Conservation (phyloP, 2,329 filamentous ascomycete species). For the Mycogone perniciosa region DNA sequence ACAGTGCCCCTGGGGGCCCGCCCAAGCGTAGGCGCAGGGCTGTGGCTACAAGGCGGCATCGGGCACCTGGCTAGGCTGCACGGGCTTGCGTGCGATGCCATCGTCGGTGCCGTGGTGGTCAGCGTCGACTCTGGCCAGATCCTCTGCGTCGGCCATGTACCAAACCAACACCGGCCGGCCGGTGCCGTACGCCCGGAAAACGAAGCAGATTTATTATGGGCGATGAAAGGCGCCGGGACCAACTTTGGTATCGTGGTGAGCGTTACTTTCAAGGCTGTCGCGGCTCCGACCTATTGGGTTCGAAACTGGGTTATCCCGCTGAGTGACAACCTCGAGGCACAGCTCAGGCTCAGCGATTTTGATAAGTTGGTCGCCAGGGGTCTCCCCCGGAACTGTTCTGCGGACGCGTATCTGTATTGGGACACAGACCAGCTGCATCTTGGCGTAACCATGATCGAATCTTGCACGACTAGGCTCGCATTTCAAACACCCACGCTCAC, state of each 20-base stretch:
- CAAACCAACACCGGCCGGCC: conserved; percentile 35
- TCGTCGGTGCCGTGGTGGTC: conserved; percentile 55
- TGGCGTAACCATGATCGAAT: conserved; percentile 45
- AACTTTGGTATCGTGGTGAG: conserved; percentile 54
- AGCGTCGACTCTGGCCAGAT: conserved; percentile 41
- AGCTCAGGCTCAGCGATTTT: conserved; percentile 32
- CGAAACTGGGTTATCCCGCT: conserved; percentile 37
- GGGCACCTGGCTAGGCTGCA: conserved; percentile 50
- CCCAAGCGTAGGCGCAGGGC: conserved; percentile 56
- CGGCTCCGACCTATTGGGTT: conserved; percentile 34
- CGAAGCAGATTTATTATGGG: conserved; percentile 50
- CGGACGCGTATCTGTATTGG: conserved; percentile 51
- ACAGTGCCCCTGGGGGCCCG: conserved; percentile 55
- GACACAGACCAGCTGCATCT: conserved; percentile 40
- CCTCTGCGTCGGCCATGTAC: conserved; percentile 47
- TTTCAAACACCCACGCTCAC: conserved; percentile 11
- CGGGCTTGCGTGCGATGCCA: conserved; percentile 53
- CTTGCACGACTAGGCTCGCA: conserved; percentile 19
- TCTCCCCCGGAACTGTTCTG: conserved; percentile 39
- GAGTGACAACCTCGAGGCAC: conserved; percentile 21
- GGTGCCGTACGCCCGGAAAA: conserved; percentile 37
- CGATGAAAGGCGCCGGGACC: conserved; percentile 51
- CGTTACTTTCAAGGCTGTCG: conserved; percentile 43
- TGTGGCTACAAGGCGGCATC: conserved; percentile 61
- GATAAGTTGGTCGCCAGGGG: conserved; percentile 31